A percentile compares a stretch with the other conserved stretches of the same genome.
Conservation (phyloP, 2,329 filamentous ascomycete species). For the Alternaria atra region DNA sequence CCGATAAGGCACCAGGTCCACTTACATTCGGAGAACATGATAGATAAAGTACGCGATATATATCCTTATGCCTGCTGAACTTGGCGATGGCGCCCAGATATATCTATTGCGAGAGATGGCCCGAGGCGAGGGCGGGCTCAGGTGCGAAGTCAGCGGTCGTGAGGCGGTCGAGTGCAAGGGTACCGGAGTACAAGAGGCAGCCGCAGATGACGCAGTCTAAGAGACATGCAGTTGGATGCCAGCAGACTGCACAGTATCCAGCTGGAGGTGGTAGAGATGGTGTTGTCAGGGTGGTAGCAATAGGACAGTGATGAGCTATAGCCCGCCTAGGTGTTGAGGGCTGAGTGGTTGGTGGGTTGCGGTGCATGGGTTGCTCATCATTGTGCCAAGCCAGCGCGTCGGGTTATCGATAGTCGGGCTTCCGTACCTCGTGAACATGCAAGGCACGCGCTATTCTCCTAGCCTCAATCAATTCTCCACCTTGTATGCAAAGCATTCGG, state of each 20-base stretch:
- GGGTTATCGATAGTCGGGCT: slow-evolving; percentile 29
- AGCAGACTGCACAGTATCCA: slow-evolving; percentile 13
- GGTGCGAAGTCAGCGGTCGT: slow-evolving; percentile 38
- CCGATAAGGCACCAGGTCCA: slow-evolving; percentile 44
- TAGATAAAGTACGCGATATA: slow-evolving; percentile 19
- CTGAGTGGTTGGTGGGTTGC: slow-evolving; percentile 11
- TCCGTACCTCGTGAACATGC: slow-evolving; percentile 16
- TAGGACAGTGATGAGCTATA: slow-evolving; percentile 12
- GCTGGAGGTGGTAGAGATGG: neutral
- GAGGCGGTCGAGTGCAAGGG: slow-evolving; percentile 36
- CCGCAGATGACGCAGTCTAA: slow-evolving; percentile 43
- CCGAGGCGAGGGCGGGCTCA: slow-evolving; percentile 31
- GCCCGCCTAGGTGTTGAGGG: slow-evolving; percentile 12
- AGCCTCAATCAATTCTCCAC: slow-evolving; percentile 6
- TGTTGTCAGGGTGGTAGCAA: slow-evolving; percentile 14
- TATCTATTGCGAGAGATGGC: slow-evolving; percentile 33
- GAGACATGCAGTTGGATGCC: slow-evolving; percentile 37
- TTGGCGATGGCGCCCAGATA: slow-evolving; percentile 27
- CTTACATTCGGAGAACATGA: slow-evolving; percentile 92
- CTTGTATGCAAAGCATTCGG: neutral
- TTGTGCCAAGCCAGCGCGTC: slow-evolving; percentile 18
- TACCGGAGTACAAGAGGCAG: slow-evolving; percentile 34
- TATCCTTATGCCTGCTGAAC: slow-evolving; percentile 30
- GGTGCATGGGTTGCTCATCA: slow-evolving; percentile 6
- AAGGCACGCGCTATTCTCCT: slow-evolving; percentile 10